These are phyloP conservation scores for Boletales sp. DNA, from an alignment of 768 basidiomycete species.

Conservation along the genomic window DNA sequence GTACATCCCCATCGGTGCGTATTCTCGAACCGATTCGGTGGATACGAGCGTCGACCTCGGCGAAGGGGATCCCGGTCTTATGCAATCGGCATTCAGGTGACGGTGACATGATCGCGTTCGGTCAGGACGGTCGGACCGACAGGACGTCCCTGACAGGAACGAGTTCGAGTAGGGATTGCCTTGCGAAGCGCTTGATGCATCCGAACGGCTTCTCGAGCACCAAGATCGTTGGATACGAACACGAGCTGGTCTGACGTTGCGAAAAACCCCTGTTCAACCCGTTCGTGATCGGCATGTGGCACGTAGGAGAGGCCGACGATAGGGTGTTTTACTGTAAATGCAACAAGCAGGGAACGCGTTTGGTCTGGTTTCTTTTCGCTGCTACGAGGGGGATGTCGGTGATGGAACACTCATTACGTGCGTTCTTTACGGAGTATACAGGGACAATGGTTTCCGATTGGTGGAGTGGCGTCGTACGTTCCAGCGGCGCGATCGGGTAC, in stretches of 20 bases:
- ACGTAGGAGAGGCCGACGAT: neutral
- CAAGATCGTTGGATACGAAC: constrained; percentile 66
- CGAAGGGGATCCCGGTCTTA: constrained; percentile 58
- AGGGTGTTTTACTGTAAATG: constrained; percentile 44
- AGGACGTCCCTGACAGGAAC: constrained; percentile 38
- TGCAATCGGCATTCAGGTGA: constrained; percentile 56
- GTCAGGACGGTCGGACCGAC: too few relatives aligned
- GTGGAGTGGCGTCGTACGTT: too few relatives aligned
- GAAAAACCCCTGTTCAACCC: constrained; percentile 56
- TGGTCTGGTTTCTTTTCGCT: constrained; percentile 68
- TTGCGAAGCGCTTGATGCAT: constrained; percentile 59
- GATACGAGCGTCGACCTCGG: constrained; percentile 2
- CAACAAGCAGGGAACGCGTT: constrained; percentile 53
- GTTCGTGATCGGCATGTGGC: constrained; percentile 25
- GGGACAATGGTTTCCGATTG: too few relatives aligned
- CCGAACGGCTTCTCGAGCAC: constrained; percentile 55
- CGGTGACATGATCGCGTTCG: neutral
- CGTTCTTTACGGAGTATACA: too few relatives aligned
- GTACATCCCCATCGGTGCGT: constrained; percentile 49
- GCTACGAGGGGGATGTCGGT: constrained; percentile 55
- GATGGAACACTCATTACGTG: constrained; percentile 50
- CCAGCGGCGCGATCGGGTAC: too few relatives aligned
- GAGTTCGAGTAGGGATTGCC: constrained; percentile 48
- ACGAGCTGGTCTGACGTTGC: constrained; percentile 72
- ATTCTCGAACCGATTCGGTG: neutral